Conservation (phyloP, 306 rosid species). For the Mimosa pudica region DNA sequence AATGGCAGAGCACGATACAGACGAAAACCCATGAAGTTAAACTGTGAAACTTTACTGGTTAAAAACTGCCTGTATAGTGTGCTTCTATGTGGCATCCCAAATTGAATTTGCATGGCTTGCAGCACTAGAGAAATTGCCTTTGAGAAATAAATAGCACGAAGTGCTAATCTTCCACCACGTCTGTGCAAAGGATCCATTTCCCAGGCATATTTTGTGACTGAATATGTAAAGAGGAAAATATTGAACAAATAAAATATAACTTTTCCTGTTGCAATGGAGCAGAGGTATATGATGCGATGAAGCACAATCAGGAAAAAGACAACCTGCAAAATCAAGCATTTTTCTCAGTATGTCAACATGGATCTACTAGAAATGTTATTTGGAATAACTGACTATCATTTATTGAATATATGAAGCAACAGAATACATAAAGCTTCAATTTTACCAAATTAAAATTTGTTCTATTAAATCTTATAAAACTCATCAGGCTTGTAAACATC, state of each 20-base stretch:
- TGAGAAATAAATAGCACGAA: conserved; percentile 84
- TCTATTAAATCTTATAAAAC: no score
- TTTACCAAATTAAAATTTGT: no score
- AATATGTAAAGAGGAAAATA: conserved; percentile 86
- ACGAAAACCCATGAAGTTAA: conserved; percentile 82
- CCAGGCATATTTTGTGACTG: conserved; percentile 93
- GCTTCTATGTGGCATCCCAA: conserved; percentile 87
- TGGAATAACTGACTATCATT: no score
- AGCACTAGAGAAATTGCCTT: conserved; percentile 82
- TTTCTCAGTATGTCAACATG: no score
- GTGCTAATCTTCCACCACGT: conserved; percentile 64
- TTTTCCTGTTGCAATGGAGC: conserved; percentile 87
- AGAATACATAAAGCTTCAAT: no score
- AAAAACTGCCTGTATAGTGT: conserved; percentile 88
- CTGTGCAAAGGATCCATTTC: conserved; percentile 65
- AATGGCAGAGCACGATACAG: conserved; percentile 97
- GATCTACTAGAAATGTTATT: no score
- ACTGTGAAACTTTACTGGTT: conserved; percentile 86
- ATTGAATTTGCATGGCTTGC: conserved; percentile 87
- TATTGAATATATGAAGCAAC: no score
- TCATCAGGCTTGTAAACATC: no score
- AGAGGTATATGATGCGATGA: conserved; percentile 92
- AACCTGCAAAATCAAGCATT: no score
- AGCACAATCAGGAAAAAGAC: conserved; percentile 75
- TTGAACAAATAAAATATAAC: conserved; percentile 89